phyloP scores from a whole-genome alignment of 2,329 filamentous ascomycete species.

The Septoria petroselini region DNA sequence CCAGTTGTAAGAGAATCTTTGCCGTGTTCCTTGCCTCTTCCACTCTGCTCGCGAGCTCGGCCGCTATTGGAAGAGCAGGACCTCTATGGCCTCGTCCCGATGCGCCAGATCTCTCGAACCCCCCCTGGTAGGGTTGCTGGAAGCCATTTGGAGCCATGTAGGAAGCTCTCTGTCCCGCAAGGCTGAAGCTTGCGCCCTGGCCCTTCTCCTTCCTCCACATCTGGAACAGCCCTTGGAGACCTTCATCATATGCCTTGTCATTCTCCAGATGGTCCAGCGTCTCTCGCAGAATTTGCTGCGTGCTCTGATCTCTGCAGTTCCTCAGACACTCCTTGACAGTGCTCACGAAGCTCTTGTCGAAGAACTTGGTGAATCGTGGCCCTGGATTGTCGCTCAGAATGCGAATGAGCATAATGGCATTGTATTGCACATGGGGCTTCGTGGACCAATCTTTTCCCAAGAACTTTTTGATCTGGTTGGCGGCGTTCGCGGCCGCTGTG shows the following conservation, averaged over 20 bases:
- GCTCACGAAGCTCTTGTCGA: slow-evolving; percentile 80
- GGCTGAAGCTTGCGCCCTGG: slow-evolving; percentile 24
- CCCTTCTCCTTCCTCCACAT: slow-evolving; percentile 92
- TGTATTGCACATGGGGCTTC: slow-evolving; percentile 80
- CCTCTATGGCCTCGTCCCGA: slow-evolving; percentile 9
- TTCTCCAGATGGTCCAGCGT: slow-evolving; percentile 75
- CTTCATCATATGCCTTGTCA: slow-evolving; percentile 70
- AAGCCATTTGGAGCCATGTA: slow-evolving; percentile 3
- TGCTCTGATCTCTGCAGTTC: slow-evolving; percentile 66
- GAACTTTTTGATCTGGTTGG: slow-evolving; percentile 76
- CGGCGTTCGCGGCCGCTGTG: slow-evolving; percentile 75
- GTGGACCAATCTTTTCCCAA: slow-evolving; percentile 63
- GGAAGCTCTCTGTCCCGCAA: slow-evolving; percentile 9
- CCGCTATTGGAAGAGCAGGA: slow-evolving; percentile 57
- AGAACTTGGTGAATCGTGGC: slow-evolving; percentile 80
- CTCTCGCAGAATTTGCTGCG: slow-evolving; percentile 83
- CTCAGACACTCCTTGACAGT: slow-evolving; percentile 72
- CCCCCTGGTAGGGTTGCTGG: slow-evolving; percentile 1
- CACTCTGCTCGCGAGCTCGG: slow-evolving; percentile 76
- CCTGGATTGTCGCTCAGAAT: slow-evolving; percentile 93
- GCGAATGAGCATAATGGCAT: slow-evolving; percentile 89
- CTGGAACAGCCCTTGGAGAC: slow-evolving; percentile 64
- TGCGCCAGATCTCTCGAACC: slow-evolving; percentile 7
- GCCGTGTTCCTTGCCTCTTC: slow-evolving; percentile 90
- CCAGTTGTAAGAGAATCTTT: slow-evolving; percentile 85